These are phyloP conservation scores for Phytophthora quininea DNA, from an alignment of 352 stramenopile species.

Conservation along the genomic window DNA sequence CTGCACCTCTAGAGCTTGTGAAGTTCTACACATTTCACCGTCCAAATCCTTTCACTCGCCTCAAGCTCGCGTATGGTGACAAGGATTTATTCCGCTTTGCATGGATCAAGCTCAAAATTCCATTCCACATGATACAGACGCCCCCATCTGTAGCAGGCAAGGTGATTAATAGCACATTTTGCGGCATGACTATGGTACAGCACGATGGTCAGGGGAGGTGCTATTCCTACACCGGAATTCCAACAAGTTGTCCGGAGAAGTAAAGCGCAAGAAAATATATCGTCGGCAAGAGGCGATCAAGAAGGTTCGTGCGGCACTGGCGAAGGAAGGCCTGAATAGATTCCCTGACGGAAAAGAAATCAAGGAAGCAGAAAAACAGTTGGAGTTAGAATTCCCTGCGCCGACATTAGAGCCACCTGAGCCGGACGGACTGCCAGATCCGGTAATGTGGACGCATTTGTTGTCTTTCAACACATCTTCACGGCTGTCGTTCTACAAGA, in stretches of 20 bases:
- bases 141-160: slow-evolving; percentile 42
- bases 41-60: slow-evolving; percentile 40
- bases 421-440: slow-evolving; percentile 35
- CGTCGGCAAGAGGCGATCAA: slow-evolving; percentile 16
- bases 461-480: slow-evolving; percentile 51
- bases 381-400: slow-evolving; percentile 4
- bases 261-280: slow-evolving; percentile 20
- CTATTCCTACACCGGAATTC: slow-evolving; percentile 59
- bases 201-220: slow-evolving; percentile 35
- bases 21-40: slow-evolving; percentile 48
- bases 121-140: slow-evolving; percentile 58
- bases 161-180: slow-evolving; percentile 41
- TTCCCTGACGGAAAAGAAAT: slow-evolving; percentile 13
- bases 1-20: slow-evolving; percentile 37
- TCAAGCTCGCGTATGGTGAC: slow-evolving; percentile 56
- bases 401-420: slow-evolving; percentile 16
- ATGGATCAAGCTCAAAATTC: slow-evolving; percentile 47
- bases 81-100: slow-evolving; percentile 64
- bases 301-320: slow-evolving; percentile 11
- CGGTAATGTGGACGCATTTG: slow-evolving; percentile 67
- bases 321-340: slow-evolving; percentile 8
- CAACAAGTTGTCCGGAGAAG: slow-evolving; percentile 41
- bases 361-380: slow-evolving; percentile 8
- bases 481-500: slow-evolving; percentile 34
- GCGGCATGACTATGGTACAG: slow-evolving; percentile 57